Conservation (phyloP, 306 rosid genomes). For the Acacia crassicarpa region DNA sequence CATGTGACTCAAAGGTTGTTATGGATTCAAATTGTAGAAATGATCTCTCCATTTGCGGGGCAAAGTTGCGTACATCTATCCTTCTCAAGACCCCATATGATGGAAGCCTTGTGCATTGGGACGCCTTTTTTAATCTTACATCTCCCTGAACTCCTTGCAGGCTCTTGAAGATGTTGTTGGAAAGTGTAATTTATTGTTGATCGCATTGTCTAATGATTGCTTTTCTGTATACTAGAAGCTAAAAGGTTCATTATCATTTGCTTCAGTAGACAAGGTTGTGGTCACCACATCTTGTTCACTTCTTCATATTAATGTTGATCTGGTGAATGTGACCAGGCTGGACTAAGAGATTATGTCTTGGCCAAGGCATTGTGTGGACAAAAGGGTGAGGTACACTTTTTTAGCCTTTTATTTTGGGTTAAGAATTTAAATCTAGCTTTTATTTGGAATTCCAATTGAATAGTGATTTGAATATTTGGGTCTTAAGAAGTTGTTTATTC, state of each 20-base stretch:
- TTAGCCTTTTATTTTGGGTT: not conserved
- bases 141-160: slow-evolving; percentile 44
- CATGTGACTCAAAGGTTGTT: too few relatives aligned
- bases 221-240: not conserved
- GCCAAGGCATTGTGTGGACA: slow-evolving; percentile 23
- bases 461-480: not conserved
- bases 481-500: not conserved
- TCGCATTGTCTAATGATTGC: not conserved
- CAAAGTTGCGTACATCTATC: not conserved
- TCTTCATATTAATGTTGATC: slow-evolving; percentile 69
- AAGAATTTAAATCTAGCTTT: not conserved
- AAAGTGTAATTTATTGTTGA: slow-evolving; percentile 40
- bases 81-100: too few relatives aligned
- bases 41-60: too few relatives aligned
- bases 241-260: too few relatives aligned
- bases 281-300: slow-evolving; percentile 69
- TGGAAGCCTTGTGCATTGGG: too few relatives aligned
- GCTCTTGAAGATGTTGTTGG: slow-evolving; percentile 51
- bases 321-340: slow-evolving; percentile 59
- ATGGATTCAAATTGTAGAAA: too few relatives aligned
- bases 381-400: slow-evolving; percentile 45
- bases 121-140: slow-evolving; percentile 32
- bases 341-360: slow-evolving; percentile 58
- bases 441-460: not conserved
- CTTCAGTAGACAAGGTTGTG: slow-evolving; percentile 48